A percentile compares a stretch with the other conserved stretches of the same genome.
Evolutionary conservation across 805 yeast species (phyloP).

Genomic region (Candida boleticola): DNA sequence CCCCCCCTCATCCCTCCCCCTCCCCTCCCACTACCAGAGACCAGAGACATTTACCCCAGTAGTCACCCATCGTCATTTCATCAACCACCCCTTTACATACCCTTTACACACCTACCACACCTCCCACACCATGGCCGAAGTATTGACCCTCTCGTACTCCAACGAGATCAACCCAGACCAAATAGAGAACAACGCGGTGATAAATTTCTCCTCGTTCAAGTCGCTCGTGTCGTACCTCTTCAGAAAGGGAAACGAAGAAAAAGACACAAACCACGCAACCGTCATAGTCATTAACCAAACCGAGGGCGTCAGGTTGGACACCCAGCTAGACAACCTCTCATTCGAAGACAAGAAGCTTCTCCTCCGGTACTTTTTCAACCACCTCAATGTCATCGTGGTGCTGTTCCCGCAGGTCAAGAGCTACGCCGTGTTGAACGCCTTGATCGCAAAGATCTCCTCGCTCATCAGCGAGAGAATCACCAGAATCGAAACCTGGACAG

Average conservation of each 20-base stretch:
- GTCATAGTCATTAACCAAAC: conserved; percentile 19
- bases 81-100: background rate
- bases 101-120: background rate
- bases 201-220: conserved; percentile 9
- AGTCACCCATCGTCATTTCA: background rate
- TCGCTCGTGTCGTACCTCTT: conserved; percentile 25
- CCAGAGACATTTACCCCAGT: background rate
- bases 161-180: background rate
- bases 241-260: conserved; percentile 30
- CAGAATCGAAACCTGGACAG: conserved; percentile 45
- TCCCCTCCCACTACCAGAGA: too few species aligned
- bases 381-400: conserved; percentile 33
- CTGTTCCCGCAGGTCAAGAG: conserved; percentile 1
- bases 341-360: conserved; percentile 28
- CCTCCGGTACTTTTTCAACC: conserved; percentile 36
- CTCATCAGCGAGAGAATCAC: conserved; percentile 28
- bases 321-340: conserved; percentile 22
- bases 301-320: background rate
- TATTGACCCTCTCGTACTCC: conserved; percentile 1
- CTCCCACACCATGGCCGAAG: background rate
- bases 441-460: background rate
- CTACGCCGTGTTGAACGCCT: background rate
- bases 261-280: conserved; percentile 31
- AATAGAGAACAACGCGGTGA: background rate
- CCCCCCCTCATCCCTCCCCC: too few species aligned